Evolutionary conservation across 305 asterid species (phyloP).

Genomic region (Fraxinus latifolia): DNA sequence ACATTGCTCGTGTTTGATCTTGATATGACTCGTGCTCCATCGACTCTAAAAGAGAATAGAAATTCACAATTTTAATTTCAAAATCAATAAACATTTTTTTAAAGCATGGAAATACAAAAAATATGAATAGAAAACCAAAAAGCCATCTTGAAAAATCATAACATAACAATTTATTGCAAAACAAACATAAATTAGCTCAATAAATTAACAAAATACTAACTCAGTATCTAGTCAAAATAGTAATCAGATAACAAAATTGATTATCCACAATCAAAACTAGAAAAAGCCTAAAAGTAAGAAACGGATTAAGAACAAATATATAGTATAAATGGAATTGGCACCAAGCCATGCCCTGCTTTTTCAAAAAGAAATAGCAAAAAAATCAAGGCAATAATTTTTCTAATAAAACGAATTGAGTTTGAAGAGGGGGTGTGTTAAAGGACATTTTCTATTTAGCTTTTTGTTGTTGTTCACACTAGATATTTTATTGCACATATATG

Average conservation of each 20-base stretch:
- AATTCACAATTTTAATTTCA: neutral
- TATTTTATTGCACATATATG: no score
- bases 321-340: neutral
- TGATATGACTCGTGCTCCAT: conserved; percentile 64
- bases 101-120: no score
- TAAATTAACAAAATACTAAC: neutral
- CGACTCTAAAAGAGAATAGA: conserved; percentile 21
- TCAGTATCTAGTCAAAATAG: neutral
- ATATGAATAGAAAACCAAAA: neutral
- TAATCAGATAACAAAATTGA: neutral
- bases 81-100: no score
- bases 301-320: neutral
- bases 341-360: no score
- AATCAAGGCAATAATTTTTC: no score
- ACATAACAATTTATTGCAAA: neutral
- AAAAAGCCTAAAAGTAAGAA: neutral
- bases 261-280: neutral
- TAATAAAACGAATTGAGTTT: no score
- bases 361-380: no score
- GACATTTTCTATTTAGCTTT: no score
- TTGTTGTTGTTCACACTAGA: no score
- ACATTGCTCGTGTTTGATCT: conserved; percentile 61
- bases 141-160: neutral
- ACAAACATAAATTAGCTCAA: neutral
- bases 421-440: no score